Evolutionary conservation across 2,329 filamentous ascomycete genomes (phyloP).

Genomic region (Penicillium sp.): DNA sequence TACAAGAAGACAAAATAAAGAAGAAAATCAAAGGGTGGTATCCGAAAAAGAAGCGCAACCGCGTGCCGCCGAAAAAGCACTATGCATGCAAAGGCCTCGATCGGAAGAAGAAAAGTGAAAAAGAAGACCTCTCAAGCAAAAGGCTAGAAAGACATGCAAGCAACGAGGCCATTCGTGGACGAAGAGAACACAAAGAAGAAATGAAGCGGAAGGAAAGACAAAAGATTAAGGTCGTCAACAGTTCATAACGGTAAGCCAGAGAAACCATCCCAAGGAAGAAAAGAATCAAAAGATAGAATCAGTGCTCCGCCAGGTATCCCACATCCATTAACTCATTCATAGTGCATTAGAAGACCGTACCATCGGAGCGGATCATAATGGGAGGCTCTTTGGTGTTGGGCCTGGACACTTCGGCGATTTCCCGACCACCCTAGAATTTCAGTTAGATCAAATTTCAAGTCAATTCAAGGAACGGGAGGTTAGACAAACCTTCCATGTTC

Average conservation of each 20-base stretch:
- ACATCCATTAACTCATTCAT: slow-evolving; percentile 25
- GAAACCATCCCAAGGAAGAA: slow-evolving; percentile 13
- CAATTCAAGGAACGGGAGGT: background rate
- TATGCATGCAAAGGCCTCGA: slow-evolving; percentile 20
- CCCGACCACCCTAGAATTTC: slow-evolving; percentile 72
- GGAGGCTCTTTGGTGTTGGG: slow-evolving; percentile 96
- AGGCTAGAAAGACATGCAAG: slow-evolving; percentile 1
- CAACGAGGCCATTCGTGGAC: slow-evolving; percentile 1
- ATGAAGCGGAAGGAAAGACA: background rate
- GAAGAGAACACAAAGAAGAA: background rate
- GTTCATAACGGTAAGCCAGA: slow-evolving; percentile 33
- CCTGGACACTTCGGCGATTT: slow-evolving; percentile 91
- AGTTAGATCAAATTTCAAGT: slow-evolving; percentile 22
- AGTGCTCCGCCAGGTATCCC: slow-evolving; percentile 30
- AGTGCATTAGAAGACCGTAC: slow-evolving; percentile 78
- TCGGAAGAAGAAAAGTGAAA: slow-evolving; percentile 7
- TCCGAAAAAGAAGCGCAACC: slow-evolving; percentile 19
- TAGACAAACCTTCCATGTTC: slow-evolving; percentile 87
- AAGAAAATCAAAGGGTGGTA: slow-evolving; percentile 16
- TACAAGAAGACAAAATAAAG: background rate
- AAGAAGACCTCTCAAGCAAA: background rate
- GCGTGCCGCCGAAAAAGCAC: slow-evolving; percentile 7
- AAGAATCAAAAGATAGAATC: slow-evolving; percentile 10
- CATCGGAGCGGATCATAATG: slow-evolving; percentile 94
- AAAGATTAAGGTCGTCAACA: slow-evolving; percentile 28